Conservation (phyloP, 2,329 filamentous ascomycete genomes). For the Epichloe elymi region DNA sequence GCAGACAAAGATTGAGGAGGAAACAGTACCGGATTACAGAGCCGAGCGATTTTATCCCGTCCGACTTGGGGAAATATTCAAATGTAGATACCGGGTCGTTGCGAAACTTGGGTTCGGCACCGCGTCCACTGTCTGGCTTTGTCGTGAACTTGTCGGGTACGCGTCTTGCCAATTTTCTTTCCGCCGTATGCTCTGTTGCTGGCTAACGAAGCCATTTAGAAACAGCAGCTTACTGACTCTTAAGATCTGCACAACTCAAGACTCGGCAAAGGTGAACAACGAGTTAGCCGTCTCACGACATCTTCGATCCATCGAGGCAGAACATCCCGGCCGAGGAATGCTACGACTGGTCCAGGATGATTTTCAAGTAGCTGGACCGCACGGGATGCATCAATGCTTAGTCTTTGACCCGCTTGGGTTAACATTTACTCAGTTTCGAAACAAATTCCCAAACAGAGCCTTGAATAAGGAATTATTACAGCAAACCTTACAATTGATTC, state of each 20-base stretch:
- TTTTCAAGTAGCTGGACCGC: slow-evolving; percentile 4
- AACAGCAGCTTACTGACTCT: too few relatives aligned
- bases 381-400: slow-evolving; percentile 12
- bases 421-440: slow-evolving; percentile 12
- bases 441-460: slow-evolving; percentile 10
- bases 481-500: slow-evolving; percentile 8
- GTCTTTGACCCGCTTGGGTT: slow-evolving; percentile 11
- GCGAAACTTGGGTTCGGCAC: too few relatives aligned
- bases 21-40: too few relatives aligned
- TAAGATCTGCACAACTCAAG: too few relatives aligned
- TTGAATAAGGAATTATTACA: slow-evolving; percentile 14
- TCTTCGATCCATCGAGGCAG: too few relatives aligned
- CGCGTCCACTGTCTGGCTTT: too few relatives aligned
- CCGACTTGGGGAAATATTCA: too few relatives aligned
- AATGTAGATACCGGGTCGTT: too few relatives aligned
- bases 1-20: too few relatives aligned
- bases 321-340: neutral
- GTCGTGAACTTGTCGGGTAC: neutral
- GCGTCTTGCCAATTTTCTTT: neutral
- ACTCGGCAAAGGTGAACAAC: too few relatives aligned
- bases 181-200: neutral
- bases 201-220: neutral
- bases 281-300: too few relatives aligned
- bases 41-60: too few relatives aligned
- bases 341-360: neutral